These are phyloP conservation scores for Pseudozyma hubeiensis DNA, from an alignment of 1,284 basidiomycete species.

Conservation along the genomic window DNA sequence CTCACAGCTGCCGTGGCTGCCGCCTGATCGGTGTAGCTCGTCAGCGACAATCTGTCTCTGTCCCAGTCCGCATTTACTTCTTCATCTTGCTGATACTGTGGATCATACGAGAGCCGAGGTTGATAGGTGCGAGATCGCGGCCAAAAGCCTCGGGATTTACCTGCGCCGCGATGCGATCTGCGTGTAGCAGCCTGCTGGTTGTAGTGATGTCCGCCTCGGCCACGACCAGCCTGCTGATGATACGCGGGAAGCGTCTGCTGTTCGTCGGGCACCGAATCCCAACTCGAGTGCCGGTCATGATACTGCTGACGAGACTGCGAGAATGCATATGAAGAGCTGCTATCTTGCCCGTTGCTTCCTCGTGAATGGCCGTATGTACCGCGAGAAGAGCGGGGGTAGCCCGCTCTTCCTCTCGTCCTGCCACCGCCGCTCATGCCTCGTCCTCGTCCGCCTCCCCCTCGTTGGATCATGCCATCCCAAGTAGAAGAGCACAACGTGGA, in stretches of 20 bases:
- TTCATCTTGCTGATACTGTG: background rate
- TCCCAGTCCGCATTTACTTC: background rate
- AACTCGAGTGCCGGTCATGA: background rate
- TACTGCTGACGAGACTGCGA: background rate
- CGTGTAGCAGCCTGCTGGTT: constrained; percentile 2
- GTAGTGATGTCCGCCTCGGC: background rate
- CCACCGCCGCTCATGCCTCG: background rate
- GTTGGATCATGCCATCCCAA: background rate
- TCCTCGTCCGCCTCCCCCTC: background rate
- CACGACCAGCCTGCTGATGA: constrained; percentile 3
- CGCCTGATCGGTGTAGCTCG: background rate
- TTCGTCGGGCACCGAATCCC: background rate
- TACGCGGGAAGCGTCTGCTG: background rate
- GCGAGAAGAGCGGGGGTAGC: background rate
- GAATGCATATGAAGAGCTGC: background rate
- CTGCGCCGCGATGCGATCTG: background rate
- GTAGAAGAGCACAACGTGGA: too few relatives aligned
- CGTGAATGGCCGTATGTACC: background rate
- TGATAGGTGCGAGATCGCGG: constrained; percentile 3
- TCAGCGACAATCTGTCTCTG: background rate
- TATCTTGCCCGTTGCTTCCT: background rate
- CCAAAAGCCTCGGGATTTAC: background rate
- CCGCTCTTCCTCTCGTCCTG: background rate
- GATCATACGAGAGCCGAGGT: background rate
- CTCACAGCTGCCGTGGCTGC: background rate